Evolutionary conservation across 306 rosid genomes (phyloP).

Genomic region (Rosa lucieae): DNA sequence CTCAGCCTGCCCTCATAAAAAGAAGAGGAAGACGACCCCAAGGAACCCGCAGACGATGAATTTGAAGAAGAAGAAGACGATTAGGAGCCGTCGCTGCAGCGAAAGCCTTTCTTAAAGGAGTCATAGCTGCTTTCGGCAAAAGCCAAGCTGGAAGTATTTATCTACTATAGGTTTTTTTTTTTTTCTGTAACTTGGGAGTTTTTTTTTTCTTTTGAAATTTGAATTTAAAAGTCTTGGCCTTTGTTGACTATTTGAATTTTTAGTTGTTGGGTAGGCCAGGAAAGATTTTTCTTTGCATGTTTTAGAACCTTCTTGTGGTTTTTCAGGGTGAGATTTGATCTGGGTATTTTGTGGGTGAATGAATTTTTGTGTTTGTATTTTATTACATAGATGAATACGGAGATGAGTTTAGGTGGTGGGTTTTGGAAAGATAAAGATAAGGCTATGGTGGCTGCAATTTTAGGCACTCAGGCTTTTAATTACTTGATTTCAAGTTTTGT

Average conservation of each 20-base stretch:
- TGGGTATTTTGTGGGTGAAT: conserved; percentile 24
- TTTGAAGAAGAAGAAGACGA: no score
- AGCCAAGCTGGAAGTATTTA: no score
- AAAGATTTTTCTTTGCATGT: neutral
- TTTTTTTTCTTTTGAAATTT: no score
- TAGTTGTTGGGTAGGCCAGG: conserved; percentile 5
- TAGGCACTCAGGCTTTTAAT: conserved; percentile 66
- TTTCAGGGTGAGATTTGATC: conserved; percentile 41
- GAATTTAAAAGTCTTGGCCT: no score
- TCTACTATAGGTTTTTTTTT: conserved; percentile 18
- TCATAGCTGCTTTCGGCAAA: no score
- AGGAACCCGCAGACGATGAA: no score
- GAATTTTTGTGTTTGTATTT: neutral
- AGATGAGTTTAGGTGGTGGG: conserved; percentile 55
- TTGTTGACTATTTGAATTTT: conserved; percentile 17
- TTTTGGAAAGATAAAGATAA: conserved; percentile 73
- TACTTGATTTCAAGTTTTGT: conserved; percentile 64
- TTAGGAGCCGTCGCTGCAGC: no score
- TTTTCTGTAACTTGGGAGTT: conserved; percentile 13
- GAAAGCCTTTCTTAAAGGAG: no score
- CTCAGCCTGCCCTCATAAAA: no score
- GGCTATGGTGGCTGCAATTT: conserved; percentile 60
- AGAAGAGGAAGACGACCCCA: no score
- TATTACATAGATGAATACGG: conserved; percentile 64
- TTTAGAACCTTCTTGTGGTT: neutral